Evolutionary conservation across 2,329 filamentous ascomycete genomes (phyloP), one percentile per base, ranked within the genome.

Genomic region (Teratosphaeria gauchensis): DNA sequence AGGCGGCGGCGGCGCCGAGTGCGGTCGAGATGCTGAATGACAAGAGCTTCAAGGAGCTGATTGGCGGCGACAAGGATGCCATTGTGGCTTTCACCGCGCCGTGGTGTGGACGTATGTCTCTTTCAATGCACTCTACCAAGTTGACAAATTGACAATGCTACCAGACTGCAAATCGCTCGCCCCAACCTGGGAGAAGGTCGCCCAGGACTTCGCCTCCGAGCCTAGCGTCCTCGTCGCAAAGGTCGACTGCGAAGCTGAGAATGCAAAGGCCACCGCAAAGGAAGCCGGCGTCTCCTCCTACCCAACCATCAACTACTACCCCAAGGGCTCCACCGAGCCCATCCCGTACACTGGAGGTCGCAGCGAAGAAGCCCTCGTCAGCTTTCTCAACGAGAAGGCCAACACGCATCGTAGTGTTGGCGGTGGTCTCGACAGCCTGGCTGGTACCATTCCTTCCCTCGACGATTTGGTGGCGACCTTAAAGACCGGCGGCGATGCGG

Each of bases 301-400:
- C 82, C 94, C 94, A 55, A 99, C 94, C 63, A 96, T 99, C 80
- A 96, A 96, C 80, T 99, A 87, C 84, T 99, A 96, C 83, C 84
- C 90, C 66, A 88, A 88, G 74, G 92, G 91, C 67, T 89, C 85
- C 71, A 88, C 82, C 63, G 84, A 88, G 70, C 75, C 85, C 53
- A 81, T 86, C 67, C 72, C 79, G 53, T 99, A 96, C 82, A 77
- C 80, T 57, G 87, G 88, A 61, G 89, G 83, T 62, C 92, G 94
- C 65, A 79, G 80, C 55, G 90, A 96, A 79, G 79, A 82, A 53
- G 88, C 85, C 64, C 79, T 99, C 51, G 74, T 97, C 65, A 74
- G 82, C 4, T 99, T 88, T 78, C 73, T 99, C 76, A 99, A 99
- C 80, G 81, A 85, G 67, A 89, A 96, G 78, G 83, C 90, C 14